Evolutionary conservation across 2,329 filamentous ascomycete species (phyloP).

Genomic region (Alternaria atra): DNA sequence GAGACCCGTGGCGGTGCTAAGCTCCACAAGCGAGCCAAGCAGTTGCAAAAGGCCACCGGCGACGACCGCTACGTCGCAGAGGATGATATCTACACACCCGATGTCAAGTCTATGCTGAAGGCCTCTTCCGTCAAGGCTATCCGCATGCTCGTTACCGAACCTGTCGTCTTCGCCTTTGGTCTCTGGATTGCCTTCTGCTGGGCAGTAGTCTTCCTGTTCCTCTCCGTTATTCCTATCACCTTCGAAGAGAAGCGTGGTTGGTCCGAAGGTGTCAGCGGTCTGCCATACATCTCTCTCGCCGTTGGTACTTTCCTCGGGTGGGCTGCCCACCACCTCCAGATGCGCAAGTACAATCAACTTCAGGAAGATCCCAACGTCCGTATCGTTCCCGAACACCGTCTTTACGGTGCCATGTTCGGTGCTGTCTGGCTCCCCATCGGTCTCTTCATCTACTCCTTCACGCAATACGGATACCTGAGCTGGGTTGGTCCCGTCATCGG

Average conservation of each 20-base stretch:
- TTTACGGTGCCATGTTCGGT: constrained; percentile 45
- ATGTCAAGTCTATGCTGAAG: constrained; percentile 57
- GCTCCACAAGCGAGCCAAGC: constrained; percentile 61
- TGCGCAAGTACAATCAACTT: constrained; percentile 59
- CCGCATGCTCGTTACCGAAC: constrained; percentile 60
- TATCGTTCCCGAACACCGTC: constrained; percentile 49
- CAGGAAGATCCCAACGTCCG: constrained; percentile 46
- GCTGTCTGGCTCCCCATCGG: constrained; percentile 44
- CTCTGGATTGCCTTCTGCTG: constrained; percentile 64
- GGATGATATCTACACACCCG: constrained; percentile 62
- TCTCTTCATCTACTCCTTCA: constrained; percentile 62
- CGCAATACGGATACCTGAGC: constrained; percentile 59
- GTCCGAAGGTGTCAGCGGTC: constrained; percentile 59
- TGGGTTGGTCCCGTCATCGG: constrained; percentile 62
- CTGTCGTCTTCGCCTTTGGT: constrained; percentile 61
- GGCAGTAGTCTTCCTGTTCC: constrained; percentile 64
- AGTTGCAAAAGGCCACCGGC: constrained; percentile 58
- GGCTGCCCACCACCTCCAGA: constrained; percentile 60
- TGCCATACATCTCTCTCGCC: constrained; percentile 62
- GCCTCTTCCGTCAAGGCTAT: constrained; percentile 63
- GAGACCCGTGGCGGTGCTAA: constrained; percentile 57
- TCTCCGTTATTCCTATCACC: constrained; percentile 49
- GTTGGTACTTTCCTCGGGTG: constrained; percentile 61
- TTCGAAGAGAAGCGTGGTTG: constrained; percentile 63
- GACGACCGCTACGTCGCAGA: constrained; percentile 61